Conservation (phyloP, 306 rosid species). For the Elaeagnus macrophylla region DNA sequence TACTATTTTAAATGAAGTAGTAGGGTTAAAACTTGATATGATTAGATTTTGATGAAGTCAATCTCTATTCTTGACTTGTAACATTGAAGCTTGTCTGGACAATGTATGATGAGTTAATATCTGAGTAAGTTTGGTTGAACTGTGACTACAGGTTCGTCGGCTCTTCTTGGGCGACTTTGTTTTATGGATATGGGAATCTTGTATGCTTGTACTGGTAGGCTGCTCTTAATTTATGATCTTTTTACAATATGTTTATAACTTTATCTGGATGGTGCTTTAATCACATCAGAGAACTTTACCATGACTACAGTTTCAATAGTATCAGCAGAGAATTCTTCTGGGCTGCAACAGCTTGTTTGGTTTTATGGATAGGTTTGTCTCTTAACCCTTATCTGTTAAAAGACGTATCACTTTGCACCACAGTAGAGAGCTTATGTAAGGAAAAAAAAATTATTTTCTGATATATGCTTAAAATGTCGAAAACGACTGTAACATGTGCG, state of each 20-base stretch:
- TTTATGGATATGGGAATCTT: slow-evolving; percentile 49
- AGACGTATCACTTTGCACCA: not conserved
- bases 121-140: not conserved
- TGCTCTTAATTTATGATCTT: slow-evolving; percentile 1
- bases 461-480: not conserved
- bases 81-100: too few species aligned
- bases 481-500: too few species aligned
- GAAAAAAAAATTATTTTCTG: not conserved
- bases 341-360: slow-evolving; percentile 55
- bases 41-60: too few species aligned
- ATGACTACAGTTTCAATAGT: slow-evolving; percentile 45
- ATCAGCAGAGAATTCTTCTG: slow-evolving; percentile 66
- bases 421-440: not conserved
- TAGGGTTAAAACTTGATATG: too few species aligned
- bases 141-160: slow-evolving; percentile 63
- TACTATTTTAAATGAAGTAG: too few species aligned
- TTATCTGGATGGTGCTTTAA: slow-evolving; percentile 14
- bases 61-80: too few species aligned
- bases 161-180: slow-evolving; percentile 52
- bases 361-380: slow-evolving; percentile 57
- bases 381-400: not conserved
- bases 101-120: not conserved
- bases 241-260: not conserved
- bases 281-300: slow-evolving; percentile 15
- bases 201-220: slow-evolving; percentile 68